Evolutionary conservation across 306 rosid genomes (phyloP).

Genomic region (Dicorynia guianensis): DNA sequence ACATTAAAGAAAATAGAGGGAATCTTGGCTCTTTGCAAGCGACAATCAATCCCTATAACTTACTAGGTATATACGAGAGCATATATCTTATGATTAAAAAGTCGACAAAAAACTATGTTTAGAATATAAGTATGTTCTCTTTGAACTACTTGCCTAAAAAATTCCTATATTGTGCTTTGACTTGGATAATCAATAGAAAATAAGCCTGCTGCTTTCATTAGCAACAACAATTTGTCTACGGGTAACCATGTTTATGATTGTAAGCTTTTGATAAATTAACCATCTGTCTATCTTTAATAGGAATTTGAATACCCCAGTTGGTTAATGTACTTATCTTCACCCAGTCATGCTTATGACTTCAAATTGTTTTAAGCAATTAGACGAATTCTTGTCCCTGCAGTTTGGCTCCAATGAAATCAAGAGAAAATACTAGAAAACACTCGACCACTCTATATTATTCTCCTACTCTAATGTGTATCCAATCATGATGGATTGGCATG

Average conservation of each 20-base stretch:
- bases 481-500: not conserved
- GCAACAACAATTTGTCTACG: constrained; percentile 18
- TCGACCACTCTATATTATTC: not conserved
- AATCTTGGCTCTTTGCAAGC: constrained; percentile 43
- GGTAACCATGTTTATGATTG: constrained; percentile 7
- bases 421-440: constrained; percentile 2
- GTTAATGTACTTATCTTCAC: not conserved
- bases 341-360: not conserved
- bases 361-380: not conserved
- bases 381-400: not conserved
- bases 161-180: constrained; percentile 18
- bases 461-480: not conserved
- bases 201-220: constrained; percentile 12
- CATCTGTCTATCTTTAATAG: not conserved
- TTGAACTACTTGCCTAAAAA: not conserved
- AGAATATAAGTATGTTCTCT: constrained; percentile 7
- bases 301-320: not conserved
- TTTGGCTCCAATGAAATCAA: constrained; percentile 13
- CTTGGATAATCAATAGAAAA: constrained; percentile 10
- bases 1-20: constrained; percentile 14
- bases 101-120: constrained; percentile 43
- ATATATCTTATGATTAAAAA: constrained; percentile 26
- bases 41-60: constrained; percentile 38
- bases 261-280: not conserved
- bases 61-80: constrained; percentile 35